Evolutionary conservation across 768 basidiomycete species (phyloP).

Genomic region (Tricholoma hemisulphureum): DNA sequence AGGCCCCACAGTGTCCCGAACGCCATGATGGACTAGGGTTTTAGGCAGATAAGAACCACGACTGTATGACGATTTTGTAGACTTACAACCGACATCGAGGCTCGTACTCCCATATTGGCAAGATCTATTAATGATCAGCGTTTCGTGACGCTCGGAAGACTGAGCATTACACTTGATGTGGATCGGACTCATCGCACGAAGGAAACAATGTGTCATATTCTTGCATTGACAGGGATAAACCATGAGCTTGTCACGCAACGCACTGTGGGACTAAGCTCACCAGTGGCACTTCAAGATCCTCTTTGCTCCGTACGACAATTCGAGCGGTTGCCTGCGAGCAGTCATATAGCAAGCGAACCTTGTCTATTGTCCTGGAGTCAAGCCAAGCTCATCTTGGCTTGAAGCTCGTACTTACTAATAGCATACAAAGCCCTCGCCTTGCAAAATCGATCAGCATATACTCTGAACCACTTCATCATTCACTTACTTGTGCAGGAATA

Average conservation of each 20-base stretch:
- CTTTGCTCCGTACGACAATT: slow-evolving; percentile 58
- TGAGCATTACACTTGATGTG: slow-evolving; percentile 62
- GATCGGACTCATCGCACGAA: slow-evolving; percentile 87
- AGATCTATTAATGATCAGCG: slow-evolving; percentile 48
- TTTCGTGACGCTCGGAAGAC: not conserved
- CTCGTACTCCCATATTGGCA: slow-evolving; percentile 78
- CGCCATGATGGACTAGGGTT: slow-evolving; percentile 67
- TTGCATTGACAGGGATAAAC: slow-evolving; percentile 19
- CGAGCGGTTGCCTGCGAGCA: slow-evolving; percentile 70
- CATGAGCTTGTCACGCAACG: not conserved
- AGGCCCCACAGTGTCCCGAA: slow-evolving; percentile 82
- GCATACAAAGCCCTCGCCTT: slow-evolving; percentile 67
- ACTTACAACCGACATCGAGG: slow-evolving; percentile 82
- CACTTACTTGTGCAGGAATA: slow-evolving; percentile 64
- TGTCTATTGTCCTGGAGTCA: slow-evolving; percentile 43
- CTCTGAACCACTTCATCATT: not conserved
- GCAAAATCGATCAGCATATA: slow-evolving; percentile 1
- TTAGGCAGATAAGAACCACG: not conserved
- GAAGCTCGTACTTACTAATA: slow-evolving; percentile 45
- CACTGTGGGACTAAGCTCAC: slow-evolving; percentile 31
- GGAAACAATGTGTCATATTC: slow-evolving; percentile 83
- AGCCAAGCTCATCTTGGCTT: not conserved
- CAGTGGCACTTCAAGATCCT: slow-evolving; percentile 67
- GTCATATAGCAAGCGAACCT: slow-evolving; percentile 75
- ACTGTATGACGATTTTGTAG: not conserved